Evolutionary conservation across 2,329 filamentous ascomycete species (phyloP).

Genomic region (Fusarium musae): DNA sequence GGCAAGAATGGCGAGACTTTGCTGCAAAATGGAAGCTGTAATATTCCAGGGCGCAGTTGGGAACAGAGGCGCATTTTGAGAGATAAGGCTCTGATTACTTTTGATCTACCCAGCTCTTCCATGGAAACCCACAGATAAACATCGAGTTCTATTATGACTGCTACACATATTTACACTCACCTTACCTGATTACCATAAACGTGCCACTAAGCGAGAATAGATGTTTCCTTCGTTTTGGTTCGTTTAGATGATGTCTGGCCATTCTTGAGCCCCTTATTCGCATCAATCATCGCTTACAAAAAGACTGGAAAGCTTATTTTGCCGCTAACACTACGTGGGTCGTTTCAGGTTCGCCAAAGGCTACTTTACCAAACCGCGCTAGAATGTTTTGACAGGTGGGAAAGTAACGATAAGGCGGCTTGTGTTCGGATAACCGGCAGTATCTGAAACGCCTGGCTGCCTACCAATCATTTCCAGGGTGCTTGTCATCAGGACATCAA

Average conservation of each 20-base stretch:
- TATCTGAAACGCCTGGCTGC: not conserved
- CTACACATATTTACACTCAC: accelerated
- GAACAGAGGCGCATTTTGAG: not conserved
- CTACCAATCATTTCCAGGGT: not conserved
- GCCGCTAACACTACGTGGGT: not conserved
- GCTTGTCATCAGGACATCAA: not conserved
- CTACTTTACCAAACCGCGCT: not conserved
- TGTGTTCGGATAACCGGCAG: not conserved
- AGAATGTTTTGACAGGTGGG: not conserved
- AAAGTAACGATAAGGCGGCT: not conserved
- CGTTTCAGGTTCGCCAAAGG: not conserved
- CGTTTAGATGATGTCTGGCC: not conserved
- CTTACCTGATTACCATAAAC: accelerated
- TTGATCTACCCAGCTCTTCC: accelerated
- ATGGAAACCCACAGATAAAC: accelerated
- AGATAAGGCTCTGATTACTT: accelerated
- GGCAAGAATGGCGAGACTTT: not conserved
- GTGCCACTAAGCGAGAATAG: accelerated
- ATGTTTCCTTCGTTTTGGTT: not conserved
- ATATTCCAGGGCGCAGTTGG: not conserved
- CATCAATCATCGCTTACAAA: not conserved
- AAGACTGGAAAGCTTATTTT: not conserved
- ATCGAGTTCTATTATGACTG: accelerated
- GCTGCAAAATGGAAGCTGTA: too few species aligned
- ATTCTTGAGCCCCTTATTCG: not conserved